phyloP scores from a whole-genome alignment of 345 rosid species.

The Barbarea vulgaris region DNA sequence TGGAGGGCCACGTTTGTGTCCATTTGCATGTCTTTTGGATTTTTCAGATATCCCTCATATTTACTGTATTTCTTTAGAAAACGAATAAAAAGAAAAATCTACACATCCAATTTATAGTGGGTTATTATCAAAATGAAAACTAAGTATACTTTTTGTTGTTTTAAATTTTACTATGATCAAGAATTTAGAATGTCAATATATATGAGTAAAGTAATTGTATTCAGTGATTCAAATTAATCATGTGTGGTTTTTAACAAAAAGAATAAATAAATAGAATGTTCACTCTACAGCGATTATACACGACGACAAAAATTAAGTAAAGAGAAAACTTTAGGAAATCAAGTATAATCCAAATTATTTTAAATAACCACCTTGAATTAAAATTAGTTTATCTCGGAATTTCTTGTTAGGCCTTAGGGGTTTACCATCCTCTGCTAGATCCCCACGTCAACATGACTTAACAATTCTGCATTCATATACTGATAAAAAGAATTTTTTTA shows the following conservation, averaged over 20 bases:
- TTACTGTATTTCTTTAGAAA: neutral
- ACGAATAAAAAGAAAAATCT: neutral
- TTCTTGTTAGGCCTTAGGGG: neutral
- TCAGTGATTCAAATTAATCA: too few relatives aligned
- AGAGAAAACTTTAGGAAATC: neutral
- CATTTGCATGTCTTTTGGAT: slow-evolving; percentile 38
- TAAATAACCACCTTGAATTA: too few relatives aligned
- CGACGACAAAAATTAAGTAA: neutral
- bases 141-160: neutral
- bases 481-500: neutral
- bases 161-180: neutral
- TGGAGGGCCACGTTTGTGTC: slow-evolving; percentile 36
- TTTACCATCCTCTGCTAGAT: neutral
- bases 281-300: neutral
- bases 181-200: neutral
- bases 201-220: too few relatives aligned
- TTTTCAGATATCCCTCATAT: slow-evolving; percentile 20
- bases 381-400: neutral
- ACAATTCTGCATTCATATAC: neutral
- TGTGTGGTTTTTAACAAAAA: too few relatives aligned
- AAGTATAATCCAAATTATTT: neutral
- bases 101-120: neutral
- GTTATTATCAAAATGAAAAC: neutral
- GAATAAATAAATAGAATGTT: too few relatives aligned
- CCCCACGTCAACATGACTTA: neutral